A percentile compares a stretch with the other conserved stretches of the same genome.
Conservation (phyloP, 2,329 filamentous ascomycete species). For the Fusarium multiceps region DNA sequence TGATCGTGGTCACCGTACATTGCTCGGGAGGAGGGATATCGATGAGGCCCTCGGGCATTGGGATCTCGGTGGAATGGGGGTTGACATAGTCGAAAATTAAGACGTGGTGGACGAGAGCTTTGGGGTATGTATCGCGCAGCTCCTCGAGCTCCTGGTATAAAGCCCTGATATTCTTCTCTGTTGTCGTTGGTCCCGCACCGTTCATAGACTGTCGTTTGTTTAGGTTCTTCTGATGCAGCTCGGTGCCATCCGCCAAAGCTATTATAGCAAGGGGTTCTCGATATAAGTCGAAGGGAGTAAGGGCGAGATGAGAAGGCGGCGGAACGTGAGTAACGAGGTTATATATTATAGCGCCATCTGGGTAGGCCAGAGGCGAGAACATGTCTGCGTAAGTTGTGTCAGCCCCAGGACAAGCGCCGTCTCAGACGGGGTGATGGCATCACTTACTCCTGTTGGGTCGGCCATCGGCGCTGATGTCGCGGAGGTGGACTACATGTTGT, state of each 20-base stretch:
- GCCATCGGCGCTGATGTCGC: slow-evolving; percentile 86
- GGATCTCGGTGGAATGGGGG: slow-evolving; percentile 60
- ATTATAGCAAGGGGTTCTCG: slow-evolving; percentile 86
- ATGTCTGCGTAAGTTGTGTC: slow-evolving; percentile 70
- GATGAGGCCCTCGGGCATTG: slow-evolving; percentile 74
- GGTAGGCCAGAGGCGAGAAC: slow-evolving; percentile 92
- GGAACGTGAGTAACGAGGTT: slow-evolving; percentile 85
- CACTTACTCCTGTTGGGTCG: slow-evolving; percentile 83
- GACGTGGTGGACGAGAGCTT: slow-evolving; percentile 80
- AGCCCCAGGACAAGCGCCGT: slow-evolving; percentile 38
- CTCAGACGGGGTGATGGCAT: slow-evolving; percentile 8
- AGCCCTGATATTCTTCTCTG: slow-evolving; percentile 68
- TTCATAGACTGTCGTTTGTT: slow-evolving; percentile 66
- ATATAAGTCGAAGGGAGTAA: slow-evolving; percentile 91
- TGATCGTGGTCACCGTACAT: slow-evolving; percentile 82
- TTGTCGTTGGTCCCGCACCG: slow-evolving; percentile 60
- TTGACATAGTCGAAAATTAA: slow-evolving; percentile 80
- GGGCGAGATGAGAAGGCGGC: slow-evolving; percentile 79
- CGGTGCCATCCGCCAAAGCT: slow-evolving; percentile 83
- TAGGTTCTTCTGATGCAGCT: slow-evolving; percentile 68
- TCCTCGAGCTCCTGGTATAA: slow-evolving; percentile 76
- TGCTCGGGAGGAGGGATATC: slow-evolving; percentile 75
- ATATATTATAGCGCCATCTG: slow-evolving; percentile 86
- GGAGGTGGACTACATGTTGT: slow-evolving; percentile 84
- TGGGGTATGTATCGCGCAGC: slow-evolving; percentile 77